Conservation (phyloP, 78 protist species). For the Dictyostelium firmibasis region DNA sequence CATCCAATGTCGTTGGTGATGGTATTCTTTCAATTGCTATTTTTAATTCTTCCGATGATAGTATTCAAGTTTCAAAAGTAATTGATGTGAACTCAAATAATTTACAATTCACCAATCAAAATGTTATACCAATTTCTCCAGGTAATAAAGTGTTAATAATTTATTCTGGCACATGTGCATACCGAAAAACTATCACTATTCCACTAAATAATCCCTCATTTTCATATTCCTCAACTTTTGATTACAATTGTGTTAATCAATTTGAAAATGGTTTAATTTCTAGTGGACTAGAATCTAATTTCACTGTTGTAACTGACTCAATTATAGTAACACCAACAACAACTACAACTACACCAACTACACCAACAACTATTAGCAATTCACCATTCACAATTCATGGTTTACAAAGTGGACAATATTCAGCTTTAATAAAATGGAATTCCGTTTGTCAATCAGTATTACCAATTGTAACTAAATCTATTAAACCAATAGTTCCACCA, state of each 20-base stretch:
- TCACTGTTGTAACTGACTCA: not conserved
- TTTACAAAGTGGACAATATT: not conserved
- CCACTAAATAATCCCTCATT: not conserved
- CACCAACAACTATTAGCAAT: not conserved
- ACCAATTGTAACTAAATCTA: not conserved
- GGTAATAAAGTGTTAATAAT: not conserved
- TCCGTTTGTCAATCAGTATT: not conserved
- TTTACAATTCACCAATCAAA: not conserved
- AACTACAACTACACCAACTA: not conserved
- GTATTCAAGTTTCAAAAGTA: not conserved
- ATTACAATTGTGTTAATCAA: not conserved
- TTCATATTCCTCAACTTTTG: not conserved
- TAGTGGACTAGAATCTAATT: not conserved
- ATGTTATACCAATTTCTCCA: not conserved
- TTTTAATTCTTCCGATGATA: not conserved
- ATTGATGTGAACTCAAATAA: not conserved
- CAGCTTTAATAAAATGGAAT: not conserved
- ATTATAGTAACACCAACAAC: not conserved
- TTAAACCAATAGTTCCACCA: not conserved
- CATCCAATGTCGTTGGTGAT: not conserved
- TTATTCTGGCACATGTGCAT: not conserved
- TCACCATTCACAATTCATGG: not conserved
- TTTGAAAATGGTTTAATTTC: conserved; percentile 1
- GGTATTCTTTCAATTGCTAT: not conserved
- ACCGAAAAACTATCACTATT: not conserved